Conservation (phyloP, 2,329 filamentous ascomycete genomes). For the Fonsecaea nubica region DNA sequence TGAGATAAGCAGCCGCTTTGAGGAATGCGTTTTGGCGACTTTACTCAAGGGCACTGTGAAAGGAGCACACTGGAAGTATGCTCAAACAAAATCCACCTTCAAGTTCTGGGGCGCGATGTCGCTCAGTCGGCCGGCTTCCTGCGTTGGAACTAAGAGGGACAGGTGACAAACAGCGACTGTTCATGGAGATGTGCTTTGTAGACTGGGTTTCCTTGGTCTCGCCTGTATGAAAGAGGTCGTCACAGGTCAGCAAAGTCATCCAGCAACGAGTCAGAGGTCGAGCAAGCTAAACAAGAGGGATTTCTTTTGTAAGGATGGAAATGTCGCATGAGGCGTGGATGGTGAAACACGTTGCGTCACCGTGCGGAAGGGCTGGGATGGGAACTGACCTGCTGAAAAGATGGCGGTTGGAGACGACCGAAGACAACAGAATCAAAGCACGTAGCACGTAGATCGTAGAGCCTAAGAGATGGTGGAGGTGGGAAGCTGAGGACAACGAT, state of each 20-base stretch:
- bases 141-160: conserved; percentile 15
- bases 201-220: conserved; percentile 23
- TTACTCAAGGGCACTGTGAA: conserved; percentile 24
- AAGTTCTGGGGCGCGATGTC: conserved; percentile 14
- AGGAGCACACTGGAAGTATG: conserved; percentile 37
- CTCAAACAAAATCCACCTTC: conserved; percentile 27
- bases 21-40: conserved; percentile 44
- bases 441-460: conserved; percentile 17
- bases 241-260: conserved; percentile 19
- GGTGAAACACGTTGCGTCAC: conserved; percentile 38
- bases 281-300: conserved; percentile 13
- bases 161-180: conserved; percentile 22
- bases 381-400: conserved; percentile 27
- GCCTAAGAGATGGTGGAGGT: conserved; percentile 7
- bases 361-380: conserved; percentile 28
- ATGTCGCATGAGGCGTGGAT: conserved; percentile 29
- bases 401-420: conserved; percentile 10
- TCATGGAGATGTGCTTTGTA: conserved; percentile 17
- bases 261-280: background rate
- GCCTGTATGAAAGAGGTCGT: conserved; percentile 22
- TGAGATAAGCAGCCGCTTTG: conserved; percentile 44
- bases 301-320: conserved; percentile 18
- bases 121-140: conserved; percentile 14
- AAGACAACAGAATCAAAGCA: conserved; percentile 3
- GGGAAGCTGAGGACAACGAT: conserved; percentile 5